Evolutionary conservation across 495 filamentous ascomycete species (phyloP), one percentile per base, ranked within the genome.

Genomic region (Talaromyces liani): DNA sequence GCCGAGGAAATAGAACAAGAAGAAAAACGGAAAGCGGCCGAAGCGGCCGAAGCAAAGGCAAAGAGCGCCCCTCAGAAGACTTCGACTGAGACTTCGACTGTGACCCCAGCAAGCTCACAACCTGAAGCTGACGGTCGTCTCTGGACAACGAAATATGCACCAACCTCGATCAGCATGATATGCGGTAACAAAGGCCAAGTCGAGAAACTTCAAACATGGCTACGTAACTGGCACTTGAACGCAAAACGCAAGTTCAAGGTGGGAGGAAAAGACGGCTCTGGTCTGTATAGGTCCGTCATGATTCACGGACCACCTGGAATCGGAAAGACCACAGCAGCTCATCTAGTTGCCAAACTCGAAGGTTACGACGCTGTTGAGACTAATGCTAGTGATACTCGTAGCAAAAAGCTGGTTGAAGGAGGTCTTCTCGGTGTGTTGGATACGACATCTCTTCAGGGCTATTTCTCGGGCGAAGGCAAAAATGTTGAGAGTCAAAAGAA

Each of bases 111-210:
- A 16, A 63, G 66, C 36, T 60, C 66, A 41, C 65, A 72, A 63
- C 4, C 27, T 1, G 25, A 62, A 14, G 75, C 82, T 18, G 83
- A 88, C 60, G 85, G 82, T 64, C 86, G 91, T 54, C 81, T 99
- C 6, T 98, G 94, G 94, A 98, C 95, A 6, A 88, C 88, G 29
- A 97, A 97, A 69, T 98, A 99, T 76, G 93, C 94, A 0, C 94
- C 94, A 4, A 89, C 87, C 0, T 80, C 86, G 41, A 80, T 91
- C 41, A 88, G 73, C 61, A 93, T 97, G 72, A 96, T 99, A 58
- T 98, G 93, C 71, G 94, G 94, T 63, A 99, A 99, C 75, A 99
- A 98, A 71, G 81, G 75, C 16, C 83, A 86, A 39, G 93, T 99
- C 3, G 94, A 98, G 69, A 95, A 87, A 72, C 84, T 98, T 18